Conservation (phyloP, 2,329 filamentous ascomycete species). For the Ceratocystis ficicola region DNA sequence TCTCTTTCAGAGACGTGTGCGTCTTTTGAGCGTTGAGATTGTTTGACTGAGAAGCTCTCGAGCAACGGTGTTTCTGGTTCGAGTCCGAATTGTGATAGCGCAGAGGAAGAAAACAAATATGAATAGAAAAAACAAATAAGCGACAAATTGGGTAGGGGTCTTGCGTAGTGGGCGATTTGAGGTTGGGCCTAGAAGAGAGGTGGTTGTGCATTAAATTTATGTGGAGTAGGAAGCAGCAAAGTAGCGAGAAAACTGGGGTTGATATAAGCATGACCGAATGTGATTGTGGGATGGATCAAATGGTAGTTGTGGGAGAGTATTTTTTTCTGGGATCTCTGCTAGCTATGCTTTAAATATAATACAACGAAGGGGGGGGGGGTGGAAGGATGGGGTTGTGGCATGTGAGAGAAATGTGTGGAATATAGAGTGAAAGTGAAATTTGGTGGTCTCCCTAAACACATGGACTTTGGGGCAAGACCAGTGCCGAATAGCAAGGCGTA, state of each 20-base stretch:
- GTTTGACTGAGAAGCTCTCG: neutral
- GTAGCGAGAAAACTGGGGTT: slow-evolving; percentile 13
- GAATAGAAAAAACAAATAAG: neutral
- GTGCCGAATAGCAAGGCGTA: neutral
- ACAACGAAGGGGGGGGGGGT: neutral
- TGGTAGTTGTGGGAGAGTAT: slow-evolving; percentile 11
- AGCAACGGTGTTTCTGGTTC: neutral
- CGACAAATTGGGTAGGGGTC: neutral
- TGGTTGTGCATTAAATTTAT: slow-evolving; percentile 5
- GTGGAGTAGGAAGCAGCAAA: slow-evolving; percentile 8
- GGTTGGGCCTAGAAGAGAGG: slow-evolving; percentile 1
- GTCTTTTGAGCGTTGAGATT: neutral
- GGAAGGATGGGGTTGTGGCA: neutral
- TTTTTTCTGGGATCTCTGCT: slow-evolving; percentile 5
- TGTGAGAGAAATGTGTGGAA: neutral
- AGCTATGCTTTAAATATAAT: neutral
- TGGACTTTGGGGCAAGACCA: neutral
- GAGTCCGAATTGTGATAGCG: neutral
- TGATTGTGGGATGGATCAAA: slow-evolving; percentile 16
- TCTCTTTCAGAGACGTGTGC: neutral
- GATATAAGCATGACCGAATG: slow-evolving; percentile 15
- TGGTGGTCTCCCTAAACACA: neutral
- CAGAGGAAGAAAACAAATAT: neutral
- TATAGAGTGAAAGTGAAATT: neutral
- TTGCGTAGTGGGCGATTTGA: neutral